Evolutionary conservation across 2,329 filamentous ascomycete species (phyloP), one percentile per base, ranked within the genome.

Genomic region (Fusarium sp.): DNA sequence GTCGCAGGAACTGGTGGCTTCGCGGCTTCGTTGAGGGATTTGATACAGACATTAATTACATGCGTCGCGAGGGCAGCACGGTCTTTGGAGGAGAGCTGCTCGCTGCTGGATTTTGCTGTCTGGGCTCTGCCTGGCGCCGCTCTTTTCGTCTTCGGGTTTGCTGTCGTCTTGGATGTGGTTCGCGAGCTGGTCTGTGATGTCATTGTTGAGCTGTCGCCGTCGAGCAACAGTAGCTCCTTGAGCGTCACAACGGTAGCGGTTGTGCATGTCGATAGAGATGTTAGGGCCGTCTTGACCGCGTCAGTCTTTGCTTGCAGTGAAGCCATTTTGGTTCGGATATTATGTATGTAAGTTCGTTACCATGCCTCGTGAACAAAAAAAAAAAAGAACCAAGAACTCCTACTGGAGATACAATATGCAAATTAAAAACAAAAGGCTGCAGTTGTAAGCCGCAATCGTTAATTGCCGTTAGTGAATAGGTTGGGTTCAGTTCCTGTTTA

Each of bases 41-140:
- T 94, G 41, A 94, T 83, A 2, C 90, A 85, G 9, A 84, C 83
- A 77, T 94, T 95, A 74, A 94, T 88, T 38, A 93, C 84, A 66
- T 94, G 88, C 0, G 92, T 93, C 15, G 92, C 92, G 38, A 94
- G 81, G 46, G 87, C 83, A 53, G 89, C 89, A 77, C 86, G 88
- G 62, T 93, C 91, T 72, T 80, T 83, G 70, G 72, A 57, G 24
- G 66, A 78, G 70, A 73, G 75, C 69, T 64, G 76, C 71, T 70
- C 78, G 68, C 65, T 58, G 29, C 49, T 56, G 13, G 65, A 25
- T 44, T 75, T 76, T 49, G 62, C 34, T 29, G 53, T 29, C 18
- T 61, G 48, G 6, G 68, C 20, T 52, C 65, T 63, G 22, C 34
- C 34, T 18, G 51, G 40, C n/a, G 34, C 51, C 25, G 65, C 65